Percentiles rank a stretch among this genome's conserved stretches.
Conservation (phyloP, 495 filamentous ascomycete species). For the Jackrogersella multiformis region DNA sequence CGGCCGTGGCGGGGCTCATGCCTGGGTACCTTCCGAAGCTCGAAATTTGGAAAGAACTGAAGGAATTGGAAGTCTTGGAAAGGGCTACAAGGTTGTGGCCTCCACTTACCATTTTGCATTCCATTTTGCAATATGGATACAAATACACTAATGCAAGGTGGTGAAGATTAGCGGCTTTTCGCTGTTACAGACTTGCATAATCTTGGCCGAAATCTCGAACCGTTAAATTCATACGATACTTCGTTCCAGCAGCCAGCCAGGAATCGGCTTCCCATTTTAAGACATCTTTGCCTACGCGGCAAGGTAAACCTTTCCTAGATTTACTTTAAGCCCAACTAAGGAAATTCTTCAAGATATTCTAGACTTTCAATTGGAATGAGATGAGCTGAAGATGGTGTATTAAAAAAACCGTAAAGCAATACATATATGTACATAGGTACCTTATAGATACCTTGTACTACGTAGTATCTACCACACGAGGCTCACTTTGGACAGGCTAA, state of each 20-base stretch:
- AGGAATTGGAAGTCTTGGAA: too few species aligned
- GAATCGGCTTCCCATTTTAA: not conserved
- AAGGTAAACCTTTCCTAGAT: constrained; percentile 9
- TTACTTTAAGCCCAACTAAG: not conserved
- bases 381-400: not conserved
- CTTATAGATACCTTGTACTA: constrained; percentile 1
- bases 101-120: too few species aligned
- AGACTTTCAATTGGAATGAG: constrained; percentile 3
- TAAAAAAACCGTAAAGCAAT: constrained; percentile 5
- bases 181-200: constrained; percentile 30
- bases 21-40: not conserved
- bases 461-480: constrained; percentile 2
- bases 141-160: constrained; percentile 35
- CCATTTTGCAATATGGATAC: too few species aligned
- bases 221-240: constrained; percentile 5
- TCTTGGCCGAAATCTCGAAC: constrained; percentile 9
- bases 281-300: not conserved
- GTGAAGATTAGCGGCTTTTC: constrained; percentile 27
- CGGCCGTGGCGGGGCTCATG: constrained; percentile 12
- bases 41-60: too few species aligned
- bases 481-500: constrained; percentile 27
- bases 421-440: not conserved
- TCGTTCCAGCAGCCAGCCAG: not conserved
- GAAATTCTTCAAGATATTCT: not conserved
- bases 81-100: too few species aligned